These are phyloP conservation scores for Trichosporon faecale DNA, from an alignment of 1,284 basidiomycete species.

Conservation along the genomic window DNA sequence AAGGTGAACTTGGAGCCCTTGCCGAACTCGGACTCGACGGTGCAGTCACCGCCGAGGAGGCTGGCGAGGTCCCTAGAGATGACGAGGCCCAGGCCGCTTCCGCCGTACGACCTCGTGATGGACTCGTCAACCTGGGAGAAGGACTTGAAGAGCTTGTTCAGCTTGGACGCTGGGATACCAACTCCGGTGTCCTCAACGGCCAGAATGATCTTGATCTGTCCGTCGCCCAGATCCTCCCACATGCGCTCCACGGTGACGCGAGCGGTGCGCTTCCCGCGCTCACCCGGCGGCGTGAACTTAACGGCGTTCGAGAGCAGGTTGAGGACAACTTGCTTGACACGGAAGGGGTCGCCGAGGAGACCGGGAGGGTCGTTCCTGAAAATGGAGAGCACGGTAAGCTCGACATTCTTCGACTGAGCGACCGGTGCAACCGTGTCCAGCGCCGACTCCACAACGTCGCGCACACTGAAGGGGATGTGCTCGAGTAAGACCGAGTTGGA, in stretches of 20 bases:
- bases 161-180: constrained; percentile 39
- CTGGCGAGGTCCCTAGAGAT: constrained; percentile 46
- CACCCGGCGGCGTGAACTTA: constrained; percentile 40
- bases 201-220: constrained; percentile 29
- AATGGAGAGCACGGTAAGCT: constrained; percentile 39
- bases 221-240: constrained; percentile 24
- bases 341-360: constrained; percentile 44
- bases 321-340: constrained; percentile 44
- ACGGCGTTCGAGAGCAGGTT: constrained; percentile 47
- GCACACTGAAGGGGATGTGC: constrained; percentile 50
- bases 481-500: constrained; percentile 52
- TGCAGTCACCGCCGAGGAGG: constrained; percentile 47
- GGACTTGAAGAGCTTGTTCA: constrained; percentile 46
- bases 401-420: constrained; percentile 44
- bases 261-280: constrained; percentile 20
- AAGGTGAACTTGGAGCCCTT: constrained; percentile 48
- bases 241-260: constrained; percentile 38
- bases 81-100: constrained; percentile 45
- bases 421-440: constrained; percentile 44
- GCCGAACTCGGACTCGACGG: constrained; percentile 44
- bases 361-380: constrained; percentile 40
- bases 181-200: constrained; percentile 44
- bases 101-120: constrained; percentile 47
- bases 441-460: constrained; percentile 44
- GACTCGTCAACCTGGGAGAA: constrained; percentile 50